Evolutionary conservation across 768 basidiomycete species (phyloP).

Genomic region (Strobilomyces dryophilus): DNA sequence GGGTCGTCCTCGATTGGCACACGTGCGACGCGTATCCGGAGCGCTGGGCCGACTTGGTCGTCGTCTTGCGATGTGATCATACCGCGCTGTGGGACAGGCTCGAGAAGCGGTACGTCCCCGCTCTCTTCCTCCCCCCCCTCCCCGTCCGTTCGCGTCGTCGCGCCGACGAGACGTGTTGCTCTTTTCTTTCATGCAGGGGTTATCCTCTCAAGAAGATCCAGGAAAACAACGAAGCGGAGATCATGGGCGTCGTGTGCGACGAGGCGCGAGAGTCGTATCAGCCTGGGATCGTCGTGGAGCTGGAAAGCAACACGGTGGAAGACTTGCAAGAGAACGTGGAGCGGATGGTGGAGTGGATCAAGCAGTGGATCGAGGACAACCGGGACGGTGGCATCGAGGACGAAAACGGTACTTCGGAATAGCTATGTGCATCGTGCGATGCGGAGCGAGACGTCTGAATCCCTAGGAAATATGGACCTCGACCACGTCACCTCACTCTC

Average conservation of each 20-base stretch:
- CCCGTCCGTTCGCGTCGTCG: not conserved
- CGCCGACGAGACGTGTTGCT: not conserved
- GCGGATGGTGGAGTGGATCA: conserved; percentile 86
- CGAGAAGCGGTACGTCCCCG: conserved; percentile 65
- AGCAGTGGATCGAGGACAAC: conserved; percentile 53
- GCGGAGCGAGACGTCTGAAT: too few species aligned
- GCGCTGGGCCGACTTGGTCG: conserved; percentile 93
- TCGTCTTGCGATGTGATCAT: conserved; percentile 90
- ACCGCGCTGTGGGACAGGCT: conserved; percentile 83
- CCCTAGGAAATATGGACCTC: not conserved
- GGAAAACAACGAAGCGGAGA: conserved; percentile 98
- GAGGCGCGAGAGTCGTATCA: conserved; percentile 88
- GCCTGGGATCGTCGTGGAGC: conserved; percentile 80
- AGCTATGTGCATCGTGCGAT: not conserved
- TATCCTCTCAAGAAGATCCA: conserved; percentile 93
- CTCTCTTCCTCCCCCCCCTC: not conserved
- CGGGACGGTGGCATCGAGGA: not conserved
- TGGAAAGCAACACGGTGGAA: conserved; percentile 69
- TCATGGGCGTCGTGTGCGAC: conserved; percentile 88
- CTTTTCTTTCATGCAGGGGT: conserved; percentile 43
- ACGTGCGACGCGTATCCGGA: conserved; percentile 93
- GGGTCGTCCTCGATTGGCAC: conserved; percentile 92
- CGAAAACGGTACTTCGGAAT: not conserved
- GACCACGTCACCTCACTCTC: not conserved
- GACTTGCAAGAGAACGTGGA: conserved; percentile 86